A percentile compares a stretch with the other conserved stretches of the same genome.
These are phyloP conservation scores for Torulaspora microellipsoides DNA, from an alignment of 805 yeast genomes.

Conservation along the genomic window DNA sequence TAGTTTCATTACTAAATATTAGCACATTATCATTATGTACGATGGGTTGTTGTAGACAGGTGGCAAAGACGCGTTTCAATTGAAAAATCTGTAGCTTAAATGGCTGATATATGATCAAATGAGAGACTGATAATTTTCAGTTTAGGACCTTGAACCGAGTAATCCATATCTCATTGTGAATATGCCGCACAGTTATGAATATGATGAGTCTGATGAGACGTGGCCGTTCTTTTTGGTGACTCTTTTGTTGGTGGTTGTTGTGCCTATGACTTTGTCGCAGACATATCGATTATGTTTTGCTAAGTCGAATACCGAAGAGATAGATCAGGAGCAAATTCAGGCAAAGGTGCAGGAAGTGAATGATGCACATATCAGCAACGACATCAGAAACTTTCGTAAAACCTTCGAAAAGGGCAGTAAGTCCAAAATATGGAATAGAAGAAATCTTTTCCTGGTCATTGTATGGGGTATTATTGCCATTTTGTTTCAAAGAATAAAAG, in stretches of 20 bases:
- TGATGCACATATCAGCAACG: conserved; percentile 18
- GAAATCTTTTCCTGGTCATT: conserved; percentile 29
- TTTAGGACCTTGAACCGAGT: too few relatives aligned
- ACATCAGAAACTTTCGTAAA: conserved; percentile 22
- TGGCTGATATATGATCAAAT: too few relatives aligned
- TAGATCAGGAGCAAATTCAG: conserved; percentile 7
- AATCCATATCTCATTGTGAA: not conserved
- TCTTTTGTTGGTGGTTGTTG: conserved; percentile 55
- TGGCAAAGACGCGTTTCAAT: not conserved
- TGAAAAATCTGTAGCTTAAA: too few relatives aligned
- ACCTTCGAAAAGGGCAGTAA: conserved; percentile 17
- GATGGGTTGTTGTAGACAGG: not conserved
- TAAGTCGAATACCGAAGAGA: conserved; percentile 3
- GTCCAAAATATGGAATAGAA: conserved; percentile 20
- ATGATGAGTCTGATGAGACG: conserved; percentile 85
- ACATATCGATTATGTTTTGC: conserved; percentile 26
- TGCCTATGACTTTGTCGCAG: conserved; percentile 54
- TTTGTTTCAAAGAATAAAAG: conserved; percentile 35
- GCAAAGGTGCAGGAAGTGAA: conserved; percentile 16
- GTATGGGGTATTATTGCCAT: conserved; percentile 62
- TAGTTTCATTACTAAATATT: too few relatives aligned
- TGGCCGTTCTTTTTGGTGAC: conserved; percentile 92
- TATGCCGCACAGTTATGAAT: conserved; percentile 40
- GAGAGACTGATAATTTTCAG: too few relatives aligned
- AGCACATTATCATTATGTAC: too few relatives aligned